Base-by-base conservation (phyloP, 495 filamentous ascomycete genomes). In the Tuber magnatum region DNA sequence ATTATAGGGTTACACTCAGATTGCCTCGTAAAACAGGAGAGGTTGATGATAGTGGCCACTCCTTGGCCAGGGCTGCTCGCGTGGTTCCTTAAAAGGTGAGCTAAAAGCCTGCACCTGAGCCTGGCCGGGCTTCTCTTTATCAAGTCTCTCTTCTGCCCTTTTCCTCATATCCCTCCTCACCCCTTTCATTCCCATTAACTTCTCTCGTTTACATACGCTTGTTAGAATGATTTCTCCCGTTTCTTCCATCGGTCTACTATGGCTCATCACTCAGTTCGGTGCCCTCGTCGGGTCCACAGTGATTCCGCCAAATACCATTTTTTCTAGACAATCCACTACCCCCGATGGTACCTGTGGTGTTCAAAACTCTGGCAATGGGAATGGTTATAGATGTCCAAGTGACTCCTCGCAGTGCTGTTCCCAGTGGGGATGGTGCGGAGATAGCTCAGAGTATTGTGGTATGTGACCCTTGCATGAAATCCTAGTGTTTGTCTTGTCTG, bases 391-490 rank as follows among this genome's bases (percentile, higher is more conserved):
- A 6, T 81, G 80, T 43, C 35, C 79, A 32, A 44, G 73, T 22
- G 28, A 3, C 35, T 69, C 70, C 7, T 24, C 18, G 41, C 73
- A n/a, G 35, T 82, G 81, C 44, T 82, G 81, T 46, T 82, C 81
- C 24, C 78, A 82, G 71, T 82, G 74, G 74, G 81, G 81, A 32
- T 82, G 81, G 81, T 82, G 81, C 46, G 81, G 81, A 69, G 74
- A 74, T 72, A 42, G 70, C 35, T 8, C 35, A 1, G 81, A 77
- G 1, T 69, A 79, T 72, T 82, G 81, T 76, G 81, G 81, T 82
- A 82, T 65, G 80, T 35, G 8, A 51, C 35, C 35, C 24, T 35
- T 56, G n/a, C 28, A 38, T 71, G 7, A 28, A 3, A 35, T 43
- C n/a, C 16, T 39, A 28, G 72, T 39, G 20, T 65, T 61, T 65